Conservation (phyloP, 352 stramenopile genomes). For the Phytopythium helicoides region DNA sequence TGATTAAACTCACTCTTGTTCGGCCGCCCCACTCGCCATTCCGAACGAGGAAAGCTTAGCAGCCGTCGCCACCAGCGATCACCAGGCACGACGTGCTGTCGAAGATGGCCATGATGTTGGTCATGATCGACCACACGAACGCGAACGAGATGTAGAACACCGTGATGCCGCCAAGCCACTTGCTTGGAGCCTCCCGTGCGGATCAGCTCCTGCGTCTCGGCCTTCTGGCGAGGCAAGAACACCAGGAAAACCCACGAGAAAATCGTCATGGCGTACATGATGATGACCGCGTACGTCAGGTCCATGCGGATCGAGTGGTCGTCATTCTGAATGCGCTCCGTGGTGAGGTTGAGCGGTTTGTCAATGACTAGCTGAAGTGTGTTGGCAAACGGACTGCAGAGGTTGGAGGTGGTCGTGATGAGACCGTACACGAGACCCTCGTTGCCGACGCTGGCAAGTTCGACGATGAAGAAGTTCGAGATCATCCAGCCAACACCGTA, state of each 20-base stretch:
- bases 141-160: constrained; percentile 30
- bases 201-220: constrained; percentile 15
- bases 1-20: too few relatives aligned
- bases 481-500: constrained; percentile 37
- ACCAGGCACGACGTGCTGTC: constrained; percentile 28
- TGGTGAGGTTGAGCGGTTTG: constrained; percentile 17
- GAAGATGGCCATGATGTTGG: constrained; percentile 41
- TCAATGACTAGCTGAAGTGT: constrained; percentile 24
- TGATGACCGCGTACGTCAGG: constrained; percentile 18
- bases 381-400: constrained; percentile 24
- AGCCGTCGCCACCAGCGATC: constrained; percentile 20
- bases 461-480: constrained; percentile 39
- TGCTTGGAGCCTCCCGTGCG: constrained; percentile 26
- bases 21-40: not conserved
- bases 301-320: constrained; percentile 15
- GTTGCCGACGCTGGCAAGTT: constrained; percentile 36
- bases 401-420: constrained; percentile 33
- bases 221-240: constrained; percentile 27
- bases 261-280: constrained; percentile 22
- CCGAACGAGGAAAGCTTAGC: constrained; percentile 9
- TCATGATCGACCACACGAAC: constrained; percentile 38
- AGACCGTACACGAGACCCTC: constrained; percentile 41
- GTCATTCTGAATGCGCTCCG: constrained; percentile 23
- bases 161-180: constrained; percentile 33
- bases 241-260: constrained; percentile 17